Base-by-base conservation (phyloP, 495 filamentous ascomycete species). In the Trichoderma orchidacearum region DNA sequence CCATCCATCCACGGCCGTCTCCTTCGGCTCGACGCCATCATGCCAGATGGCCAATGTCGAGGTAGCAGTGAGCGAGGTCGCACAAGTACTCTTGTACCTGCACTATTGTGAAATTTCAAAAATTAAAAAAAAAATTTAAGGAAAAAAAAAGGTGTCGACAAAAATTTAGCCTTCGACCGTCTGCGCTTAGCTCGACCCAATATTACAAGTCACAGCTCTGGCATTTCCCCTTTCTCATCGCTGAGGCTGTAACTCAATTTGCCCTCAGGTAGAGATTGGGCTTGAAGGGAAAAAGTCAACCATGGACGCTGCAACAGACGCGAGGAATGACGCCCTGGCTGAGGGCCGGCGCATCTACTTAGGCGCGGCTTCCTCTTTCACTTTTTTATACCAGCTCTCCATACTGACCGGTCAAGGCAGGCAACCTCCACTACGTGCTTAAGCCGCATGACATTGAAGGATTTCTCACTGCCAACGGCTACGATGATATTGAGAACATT, bases 361-460 rank as follows among this genome's bases (percentile, higher is more conserved):
- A 8, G 41, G 41, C 41, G 41, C 41, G 41, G 41, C 41, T 17
- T 48, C 21, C 21, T 48, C 41, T 48, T 23, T 25, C 6, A 3
- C 18, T 3, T 7, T 25, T 11, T 48, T 9, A n/a, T 41, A 17
- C 32, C n/a, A 17, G 36, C 21, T 23, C 8, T 17, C 3, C 4
- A 27, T 8, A 27, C 41, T 48, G 21, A 48, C 41, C 21, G 38
- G 41, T 48, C 41, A 45, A 45, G 36, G n/a, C 41, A 48, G 83
- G 84, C 61, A 87, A 86, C 62, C 73, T 87, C 64, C 79, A 78
- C 6, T 87, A 87, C 62, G 73, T 74, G 36, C 81, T 80, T 45
- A 82, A 80, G 67, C 71, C 75, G 18, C 71, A 77, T 58, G 82
- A 87, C 64, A 75, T 87, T 31, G 72, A 82, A 63, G 70, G 66